These are phyloP conservation scores for Monascus ruber DNA, from an alignment of 2,329 filamentous ascomycete species.

Conservation along the genomic window DNA sequence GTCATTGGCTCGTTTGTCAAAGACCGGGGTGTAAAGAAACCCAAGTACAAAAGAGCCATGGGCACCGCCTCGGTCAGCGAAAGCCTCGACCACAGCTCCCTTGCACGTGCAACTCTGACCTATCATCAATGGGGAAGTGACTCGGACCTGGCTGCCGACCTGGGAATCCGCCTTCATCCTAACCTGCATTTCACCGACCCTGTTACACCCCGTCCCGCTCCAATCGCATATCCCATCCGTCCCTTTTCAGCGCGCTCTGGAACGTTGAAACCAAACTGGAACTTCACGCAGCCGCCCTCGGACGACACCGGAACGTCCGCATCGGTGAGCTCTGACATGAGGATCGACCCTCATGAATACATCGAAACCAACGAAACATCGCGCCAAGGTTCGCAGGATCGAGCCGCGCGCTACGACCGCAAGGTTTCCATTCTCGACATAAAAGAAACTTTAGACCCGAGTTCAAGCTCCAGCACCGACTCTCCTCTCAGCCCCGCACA, in stretches of 20 bases:
- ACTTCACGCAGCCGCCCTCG: slow-evolving; percentile 14
- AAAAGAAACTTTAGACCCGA: slow-evolving; percentile 56
- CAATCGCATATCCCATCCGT: slow-evolving; percentile 25
- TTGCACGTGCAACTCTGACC: slow-evolving; percentile 46
- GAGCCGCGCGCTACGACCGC: slow-evolving; percentile 37
- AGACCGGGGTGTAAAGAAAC: slow-evolving; percentile 81
- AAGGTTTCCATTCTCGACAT: slow-evolving; percentile 76
- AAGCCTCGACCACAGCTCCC: slow-evolving; percentile 27
- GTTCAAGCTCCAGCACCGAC: slow-evolving; percentile 1
- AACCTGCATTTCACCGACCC: slow-evolving; percentile 33
- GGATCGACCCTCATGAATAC: slow-evolving; percentile 24
- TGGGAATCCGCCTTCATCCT: slow-evolving; percentile 58
- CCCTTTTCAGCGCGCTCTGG: slow-evolving; percentile 14
- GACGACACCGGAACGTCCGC: slow-evolving; percentile 11
- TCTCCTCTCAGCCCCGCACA: not conserved
- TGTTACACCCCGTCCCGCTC: slow-evolving; percentile 24
- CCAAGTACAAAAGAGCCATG: slow-evolving; percentile 53
- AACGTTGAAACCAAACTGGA: slow-evolving; percentile 21
- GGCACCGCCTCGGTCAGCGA: slow-evolving; percentile 39
- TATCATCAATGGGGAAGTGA: slow-evolving; percentile 75
- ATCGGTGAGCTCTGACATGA: slow-evolving; percentile 20
- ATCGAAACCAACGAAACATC: slow-evolving; percentile 18
- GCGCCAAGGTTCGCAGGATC: slow-evolving; percentile 24
- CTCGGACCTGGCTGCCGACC: slow-evolving; percentile 70
- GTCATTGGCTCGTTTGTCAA: slow-evolving; percentile 87